Percentiles rank a stretch among this genome's conserved stretches.
Conservation (phyloP, 768 basidiomycete species). For the Mycena pura region DNA sequence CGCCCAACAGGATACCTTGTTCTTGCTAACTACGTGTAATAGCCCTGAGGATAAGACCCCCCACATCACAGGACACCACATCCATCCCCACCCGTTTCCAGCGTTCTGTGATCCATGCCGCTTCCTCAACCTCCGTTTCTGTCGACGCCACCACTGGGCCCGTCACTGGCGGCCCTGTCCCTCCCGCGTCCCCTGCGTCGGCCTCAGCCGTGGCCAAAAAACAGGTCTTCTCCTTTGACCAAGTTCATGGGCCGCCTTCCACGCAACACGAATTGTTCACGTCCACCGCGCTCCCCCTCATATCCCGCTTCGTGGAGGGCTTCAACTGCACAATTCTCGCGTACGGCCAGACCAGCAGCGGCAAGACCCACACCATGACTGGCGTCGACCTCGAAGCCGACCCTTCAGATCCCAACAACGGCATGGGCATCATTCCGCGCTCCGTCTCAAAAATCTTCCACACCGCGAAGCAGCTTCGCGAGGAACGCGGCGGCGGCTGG, state of each 20-base stretch:
- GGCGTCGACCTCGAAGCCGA: slow-evolving; percentile 90
- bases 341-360: slow-evolving; percentile 96
- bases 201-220: slow-evolving; percentile 67
- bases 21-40: neutral
- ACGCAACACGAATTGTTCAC: slow-evolving; percentile 89
- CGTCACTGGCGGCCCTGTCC: slow-evolving; percentile 55
- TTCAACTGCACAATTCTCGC: slow-evolving; percentile 98
- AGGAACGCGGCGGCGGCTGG: slow-evolving; percentile 78
- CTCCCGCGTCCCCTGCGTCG: slow-evolving; percentile 50
- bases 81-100: slow-evolving; percentile 96
- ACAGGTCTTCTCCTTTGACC: slow-evolving; percentile 91
- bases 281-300: slow-evolving; percentile 82
- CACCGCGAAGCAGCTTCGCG: slow-evolving; percentile 75
- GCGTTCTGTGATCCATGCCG: slow-evolving; percentile 83
- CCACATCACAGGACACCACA: slow-evolving; percentile 80
- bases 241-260: slow-evolving; percentile 86
- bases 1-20: neutral
- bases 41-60: slow-evolving; percentile 92
- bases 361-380: slow-evolving; percentile 98
- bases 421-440: slow-evolving; percentile 95
- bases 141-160: slow-evolving; percentile 72
- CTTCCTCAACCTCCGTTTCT: slow-evolving; percentile 75
- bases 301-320: slow-evolving; percentile 88
- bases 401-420: slow-evolving; percentile 79
- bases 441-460: slow-evolving; percentile 91